These are phyloP conservation scores for Ustilago sp. DNA, from an alignment of 1,284 basidiomycete species.

Conservation along the genomic window DNA sequence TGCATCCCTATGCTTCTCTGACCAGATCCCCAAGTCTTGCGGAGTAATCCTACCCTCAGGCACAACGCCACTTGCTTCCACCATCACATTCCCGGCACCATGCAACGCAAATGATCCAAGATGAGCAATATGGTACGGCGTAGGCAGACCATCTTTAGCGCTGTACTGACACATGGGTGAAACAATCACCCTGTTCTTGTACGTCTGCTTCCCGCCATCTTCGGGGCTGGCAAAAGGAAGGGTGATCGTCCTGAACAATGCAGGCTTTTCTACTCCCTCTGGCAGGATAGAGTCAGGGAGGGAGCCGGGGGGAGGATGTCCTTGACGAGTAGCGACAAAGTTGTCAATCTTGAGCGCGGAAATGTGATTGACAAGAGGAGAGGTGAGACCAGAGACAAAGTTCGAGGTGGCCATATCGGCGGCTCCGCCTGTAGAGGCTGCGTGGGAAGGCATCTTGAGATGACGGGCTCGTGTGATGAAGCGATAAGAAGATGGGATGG, in stretches of 20 bases:
- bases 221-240: slow-evolving; percentile 41
- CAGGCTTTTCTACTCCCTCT: slow-evolving; percentile 50
- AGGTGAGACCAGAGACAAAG: slow-evolving; percentile 47
- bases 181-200: slow-evolving; percentile 64
- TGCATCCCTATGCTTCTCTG: slow-evolving; percentile 78
- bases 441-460: slow-evolving; percentile 21
- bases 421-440: slow-evolving; percentile 4
- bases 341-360: slow-evolving; percentile 41
- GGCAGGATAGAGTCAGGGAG: slow-evolving; percentile 56
- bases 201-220: slow-evolving; percentile 26
- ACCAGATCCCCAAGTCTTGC: slow-evolving; percentile 79
- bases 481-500: not conserved
- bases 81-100: slow-evolving; percentile 64
- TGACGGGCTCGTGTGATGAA: not conserved
- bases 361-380: slow-evolving; percentile 32
- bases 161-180: slow-evolving; percentile 67
- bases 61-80: slow-evolving; percentile 72
- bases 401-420: slow-evolving; percentile 38
- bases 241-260: slow-evolving; percentile 53
- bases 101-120: slow-evolving; percentile 65
- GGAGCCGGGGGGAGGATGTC: slow-evolving; percentile 57
- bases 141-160: slow-evolving; percentile 57
- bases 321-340: slow-evolving; percentile 38
- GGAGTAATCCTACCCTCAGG: slow-evolving; percentile 83
- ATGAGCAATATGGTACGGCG: slow-evolving; percentile 66